Base-by-base conservation (phyloP, 73 alveolate genomes). In the Blepharisma stoltei region DNA sequence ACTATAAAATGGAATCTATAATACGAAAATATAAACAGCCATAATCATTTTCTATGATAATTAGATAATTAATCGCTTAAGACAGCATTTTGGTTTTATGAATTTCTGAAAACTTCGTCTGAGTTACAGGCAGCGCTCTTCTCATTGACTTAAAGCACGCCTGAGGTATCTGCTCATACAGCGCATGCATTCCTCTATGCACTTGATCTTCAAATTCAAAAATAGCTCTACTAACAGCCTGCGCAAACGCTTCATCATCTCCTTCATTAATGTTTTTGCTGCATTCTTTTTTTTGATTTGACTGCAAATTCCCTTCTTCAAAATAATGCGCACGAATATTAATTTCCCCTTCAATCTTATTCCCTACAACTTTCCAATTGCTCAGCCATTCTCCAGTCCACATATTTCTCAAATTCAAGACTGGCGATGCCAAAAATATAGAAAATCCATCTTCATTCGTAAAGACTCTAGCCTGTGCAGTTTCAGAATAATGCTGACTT, bases 311-410 rank as follows among this genome's bases (percentile, higher is more conserved):
- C 6, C 79, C 79, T 44, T 69, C 79, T 69, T 69, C 79, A 25
- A 69, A 69, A 43, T 69, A 69, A 5, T 69, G 79, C 6, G 79
- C 55, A n/a, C 45, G 20, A 11, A 69, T 7, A 14, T 25, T 43
- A 7, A 69, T 25, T n/a, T 44, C n/a, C 41, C 79, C 79, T 69
- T 69, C 79, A 1, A 69, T 11, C 14, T 23, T 69, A 2, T 80
- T 6, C 0, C 4, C 81, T n/a, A 4, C 79, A n/a, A 69, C 18
- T 44, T 46, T 69, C 65, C 79, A 69, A 0, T 0, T 43, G 43
- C 79, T 44, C 32, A 46, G 20, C 79, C 79, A 69, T 38, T 46
- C 55, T 14, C 79, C 79, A n/a, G 79, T 69, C 80, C 79, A 69
- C 55, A 69, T 44, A 53, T 46, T 69, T 4, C 65, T 69, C 25